Evolutionary conservation across 2,329 filamentous ascomycete genomes (phyloP).

Genomic region (Zalaria obscura): DNA sequence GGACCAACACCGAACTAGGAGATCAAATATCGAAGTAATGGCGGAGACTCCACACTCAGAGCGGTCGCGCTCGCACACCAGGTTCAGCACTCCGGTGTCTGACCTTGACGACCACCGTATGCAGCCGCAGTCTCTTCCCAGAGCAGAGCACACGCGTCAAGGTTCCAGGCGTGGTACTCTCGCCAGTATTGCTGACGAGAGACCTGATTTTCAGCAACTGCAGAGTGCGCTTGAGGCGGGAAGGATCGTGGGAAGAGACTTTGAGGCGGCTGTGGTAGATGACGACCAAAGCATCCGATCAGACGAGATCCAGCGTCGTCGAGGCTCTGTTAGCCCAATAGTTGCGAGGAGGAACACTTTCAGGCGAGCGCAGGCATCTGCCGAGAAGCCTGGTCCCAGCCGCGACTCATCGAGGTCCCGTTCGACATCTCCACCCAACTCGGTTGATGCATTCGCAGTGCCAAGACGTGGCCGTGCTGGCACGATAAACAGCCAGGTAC

Average conservation of each 20-base stretch:
- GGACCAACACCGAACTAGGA: neutral
- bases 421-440: constrained; percentile 82
- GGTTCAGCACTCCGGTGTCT: constrained; percentile 60
- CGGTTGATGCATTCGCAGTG: constrained; percentile 92
- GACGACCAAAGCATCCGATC: constrained; percentile 28
- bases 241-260: constrained; percentile 51
- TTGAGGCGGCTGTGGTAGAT: constrained; percentile 73
- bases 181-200: constrained; percentile 44
- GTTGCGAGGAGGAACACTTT: constrained; percentile 28
- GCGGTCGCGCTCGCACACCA: constrained; percentile 37
- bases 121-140: constrained; percentile 47
- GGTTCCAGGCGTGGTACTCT: constrained; percentile 54
- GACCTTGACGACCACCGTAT: constrained; percentile 80
- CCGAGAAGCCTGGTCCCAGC: constrained; percentile 3
- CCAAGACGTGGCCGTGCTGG: constrained; percentile 67
- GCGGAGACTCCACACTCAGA: constrained; percentile 52
- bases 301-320: constrained; percentile 29
- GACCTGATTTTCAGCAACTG: constrained; percentile 31
- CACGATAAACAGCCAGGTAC: constrained; percentile 46
- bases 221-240: constrained; percentile 24
- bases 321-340: constrained; percentile 19
- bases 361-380: constrained; percentile 9
- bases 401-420: constrained; percentile 37
- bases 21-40: constrained; percentile 26
- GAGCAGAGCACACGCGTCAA: constrained; percentile 23